Base-by-base conservation (phyloP, 257 asterid species). In the Knoxia roxburghii region DNA sequence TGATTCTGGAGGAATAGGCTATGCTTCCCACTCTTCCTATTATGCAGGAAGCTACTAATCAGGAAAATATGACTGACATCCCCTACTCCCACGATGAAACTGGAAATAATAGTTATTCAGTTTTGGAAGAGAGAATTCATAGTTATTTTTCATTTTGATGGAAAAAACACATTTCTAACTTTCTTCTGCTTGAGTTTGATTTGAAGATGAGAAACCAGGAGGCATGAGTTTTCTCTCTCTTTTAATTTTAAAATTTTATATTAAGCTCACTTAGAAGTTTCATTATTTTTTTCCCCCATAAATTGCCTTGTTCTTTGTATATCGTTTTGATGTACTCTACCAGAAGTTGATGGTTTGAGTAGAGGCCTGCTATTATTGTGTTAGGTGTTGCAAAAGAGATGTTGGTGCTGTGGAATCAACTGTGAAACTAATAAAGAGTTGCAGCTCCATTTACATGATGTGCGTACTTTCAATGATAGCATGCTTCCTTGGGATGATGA, bases 401-500 rank as follows among this genome's bases (percentile, higher is more conserved):
- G 92, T 62, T 92, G 98, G 96, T 80, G 81, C 74, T 92, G 92
- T 59, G 86, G 77, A 33, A 12, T 58, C 48, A 48, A 43, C 17
- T 86, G 82, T 65, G 24, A 29, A 40, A 79, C 95, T 43, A 82
- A 71, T 69, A 80, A 71, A 70, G 95, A 76, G 64, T 21, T 92
- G 81, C 84, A 60, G 58, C 76, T 77, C 50, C 97, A 89, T 77
- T 72, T 86, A 46, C 96, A 86, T 33, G 72, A 72, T 72, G 71
- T 52, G 18, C 68, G 40, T 53, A 62, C 43, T 50, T 80, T 73
- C 67, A 80, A 75, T 54, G 67, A 72, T 5, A 75, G 40, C 72
- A 64, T 20, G 64, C 64, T 82, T 51, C 99, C 91, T 15, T 93
- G 95, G 97, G 85, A 85, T 70, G 90, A 81, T 69, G 94, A 90